Percentiles rank a stretch among this genome's conserved stretches.
Conservation (phyloP, 2,329 filamentous ascomycete species). For the Xylariaceae sp. region DNA sequence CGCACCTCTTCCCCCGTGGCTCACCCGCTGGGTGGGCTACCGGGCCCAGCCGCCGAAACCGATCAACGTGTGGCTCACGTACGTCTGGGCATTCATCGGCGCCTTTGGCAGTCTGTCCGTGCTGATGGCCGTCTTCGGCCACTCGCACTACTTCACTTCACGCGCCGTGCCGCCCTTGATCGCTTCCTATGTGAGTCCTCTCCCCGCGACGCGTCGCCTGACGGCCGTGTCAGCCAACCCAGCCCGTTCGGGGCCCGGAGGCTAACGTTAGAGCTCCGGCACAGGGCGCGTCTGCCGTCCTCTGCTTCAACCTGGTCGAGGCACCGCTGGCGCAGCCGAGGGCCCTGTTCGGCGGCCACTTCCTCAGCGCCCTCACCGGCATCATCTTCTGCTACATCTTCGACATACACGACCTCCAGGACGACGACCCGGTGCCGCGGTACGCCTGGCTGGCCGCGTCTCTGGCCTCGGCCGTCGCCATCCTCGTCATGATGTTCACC, state of each 20-base stretch:
- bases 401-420: neutral
- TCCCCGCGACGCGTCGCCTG: too few relatives aligned
- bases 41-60: neutral
- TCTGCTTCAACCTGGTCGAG: conserved; percentile 3
- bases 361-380: conserved; percentile 4
- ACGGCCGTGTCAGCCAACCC: too few relatives aligned
- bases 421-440: neutral
- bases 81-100: conserved; percentile 4
- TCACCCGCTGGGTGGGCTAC: conserved; percentile 2
- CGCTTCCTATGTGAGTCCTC: conserved; percentile 3
- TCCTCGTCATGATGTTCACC: conserved; percentile 65
- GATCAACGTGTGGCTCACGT: conserved; percentile 1
- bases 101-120: conserved; percentile 1
- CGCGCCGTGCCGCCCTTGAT: conserved; percentile 3
- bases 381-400: conserved; percentile 2
- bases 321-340: conserved; percentile 3
- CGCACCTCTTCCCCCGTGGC: too few relatives aligned
- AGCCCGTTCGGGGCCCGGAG: neutral
- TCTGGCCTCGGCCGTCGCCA: too few relatives aligned
- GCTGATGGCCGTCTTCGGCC: conserved; percentile 4
- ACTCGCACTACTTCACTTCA: conserved; percentile 2
- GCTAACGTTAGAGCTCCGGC: neutral
- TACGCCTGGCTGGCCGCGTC: conserved; percentile 3
- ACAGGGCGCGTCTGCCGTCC: conserved; percentile 3
- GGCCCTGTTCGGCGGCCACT: conserved; percentile 4